phyloP scores from a whole-genome alignment of 1,139 yeast genomes.

The Sugiyamaella sp. region DNA sequence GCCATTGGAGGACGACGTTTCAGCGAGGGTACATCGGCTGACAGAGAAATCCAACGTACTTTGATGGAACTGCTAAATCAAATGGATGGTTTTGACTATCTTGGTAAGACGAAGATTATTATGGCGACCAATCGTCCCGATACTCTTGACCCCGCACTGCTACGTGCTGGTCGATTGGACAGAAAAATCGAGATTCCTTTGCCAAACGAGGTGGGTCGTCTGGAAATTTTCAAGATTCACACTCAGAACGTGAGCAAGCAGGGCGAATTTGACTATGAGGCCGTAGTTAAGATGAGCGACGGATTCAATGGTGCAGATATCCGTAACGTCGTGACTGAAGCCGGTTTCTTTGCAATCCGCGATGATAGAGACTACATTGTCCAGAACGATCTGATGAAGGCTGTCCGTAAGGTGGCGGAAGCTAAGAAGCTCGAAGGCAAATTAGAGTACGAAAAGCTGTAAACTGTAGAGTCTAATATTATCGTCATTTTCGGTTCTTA shows the following conservation, averaged over 20 bases:
- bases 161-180: constrained; percentile 98
- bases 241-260: constrained; percentile 82
- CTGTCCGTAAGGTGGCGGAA: constrained; percentile 96
- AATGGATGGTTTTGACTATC: constrained; percentile 98
- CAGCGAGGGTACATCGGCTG: constrained; percentile 98
- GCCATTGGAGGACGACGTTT: constrained; percentile 99
- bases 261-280: constrained; percentile 97
- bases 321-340: constrained; percentile 97
- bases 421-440: constrained; percentile 97
- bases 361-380: constrained; percentile 94
- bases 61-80: constrained; percentile 96
- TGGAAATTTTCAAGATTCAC: constrained; percentile 94
- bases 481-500: not conserved
- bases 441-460: constrained; percentile 89
- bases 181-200: constrained; percentile 94
- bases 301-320: constrained; percentile 99
- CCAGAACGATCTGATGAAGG: constrained; percentile 95
- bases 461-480: constrained; percentile 25
- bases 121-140: constrained; percentile 99
- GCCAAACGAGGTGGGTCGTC: constrained; percentile 95
- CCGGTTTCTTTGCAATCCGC: constrained; percentile 97
- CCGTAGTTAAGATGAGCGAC: constrained; percentile 96
- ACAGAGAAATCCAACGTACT: constrained; percentile 98
- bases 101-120: constrained; percentile 96
- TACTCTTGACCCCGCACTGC: constrained; percentile 96